These are phyloP conservation scores for Trametopsis cervina DNA, from an alignment of 768 basidiomycete genomes.

Conservation along the genomic window DNA sequence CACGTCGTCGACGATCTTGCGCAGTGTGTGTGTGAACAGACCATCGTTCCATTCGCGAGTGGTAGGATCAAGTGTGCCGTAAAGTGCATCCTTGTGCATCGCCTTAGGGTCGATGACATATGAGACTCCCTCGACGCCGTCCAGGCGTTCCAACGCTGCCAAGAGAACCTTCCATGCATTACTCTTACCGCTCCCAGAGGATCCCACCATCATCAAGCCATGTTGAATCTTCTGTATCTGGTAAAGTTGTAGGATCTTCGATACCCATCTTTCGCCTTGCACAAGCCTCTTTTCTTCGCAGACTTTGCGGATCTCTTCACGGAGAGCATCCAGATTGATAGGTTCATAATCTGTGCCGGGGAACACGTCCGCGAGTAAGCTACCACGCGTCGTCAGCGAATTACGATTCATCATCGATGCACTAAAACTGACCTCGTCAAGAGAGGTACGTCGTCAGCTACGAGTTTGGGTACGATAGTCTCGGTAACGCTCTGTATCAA, in stretches of 20 bases:
- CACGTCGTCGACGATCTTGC: constrained; percentile 98
- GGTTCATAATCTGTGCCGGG: constrained; percentile 90
- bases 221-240: constrained; percentile 99
- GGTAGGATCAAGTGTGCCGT: constrained; percentile 93
- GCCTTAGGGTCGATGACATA: constrained; percentile 99
- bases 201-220: constrained; percentile 99
- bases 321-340: constrained; percentile 79
- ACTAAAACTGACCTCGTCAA: constrained; percentile 46
- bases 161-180: constrained; percentile 96
- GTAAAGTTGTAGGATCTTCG: constrained; percentile 95
- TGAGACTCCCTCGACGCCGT: constrained; percentile 85
- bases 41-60: constrained; percentile 99
- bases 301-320: constrained; percentile 80
- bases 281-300: constrained; percentile 84
- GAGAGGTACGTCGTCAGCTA: constrained; percentile 94
- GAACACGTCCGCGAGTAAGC: constrained; percentile 94
- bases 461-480: constrained; percentile 96
- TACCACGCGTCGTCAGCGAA: constrained; percentile 29
- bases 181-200: constrained; percentile 94
- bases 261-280: constrained; percentile 82
- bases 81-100: constrained; percentile 96
- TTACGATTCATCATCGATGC: constrained; percentile 7
- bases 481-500: constrained; percentile 98
- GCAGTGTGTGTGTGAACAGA: constrained; percentile 92
- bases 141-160: constrained; percentile 82